Evolutionary conservation across 2,329 filamentous ascomycete species (phyloP).

Genomic region (Aspergillus vadensis): DNA sequence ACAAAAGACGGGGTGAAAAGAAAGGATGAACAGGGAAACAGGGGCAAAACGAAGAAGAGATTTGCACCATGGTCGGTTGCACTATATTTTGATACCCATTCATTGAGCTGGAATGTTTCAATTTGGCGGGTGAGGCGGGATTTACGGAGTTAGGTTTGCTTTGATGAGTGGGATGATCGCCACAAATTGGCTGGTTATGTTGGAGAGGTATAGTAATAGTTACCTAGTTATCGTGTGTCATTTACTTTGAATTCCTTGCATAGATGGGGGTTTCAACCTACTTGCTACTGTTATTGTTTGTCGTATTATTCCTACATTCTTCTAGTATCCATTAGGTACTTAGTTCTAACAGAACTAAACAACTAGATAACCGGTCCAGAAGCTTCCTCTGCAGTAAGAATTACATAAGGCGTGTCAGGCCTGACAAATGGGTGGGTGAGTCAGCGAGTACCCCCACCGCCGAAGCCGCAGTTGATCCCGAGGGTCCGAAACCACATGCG

Average conservation of each 20-base stretch:
- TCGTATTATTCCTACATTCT: too few species aligned
- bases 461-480: slow-evolving; percentile 18
- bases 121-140: background rate
- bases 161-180: background rate
- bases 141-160: slow-evolving; percentile 1
- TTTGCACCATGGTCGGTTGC: background rate
- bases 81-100: slow-evolving; percentile 8
- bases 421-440: slow-evolving; percentile 19
- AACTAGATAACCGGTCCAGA: background rate
- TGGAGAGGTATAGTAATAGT: background rate
- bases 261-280: too few species aligned
- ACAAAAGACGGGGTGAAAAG: background rate
- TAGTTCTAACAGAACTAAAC: background rate
- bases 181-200: background rate
- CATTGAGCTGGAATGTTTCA: slow-evolving; percentile 5
- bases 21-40: background rate
- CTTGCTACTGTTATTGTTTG: background rate
- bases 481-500: slow-evolving; percentile 20
- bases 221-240: too few species aligned
- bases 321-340: too few species aligned
- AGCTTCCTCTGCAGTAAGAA: background rate
- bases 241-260: too few species aligned
- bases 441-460: slow-evolving; percentile 20
- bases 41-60: background rate
- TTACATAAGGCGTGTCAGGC: slow-evolving; percentile 8